These are phyloP conservation scores for Leccinellum rugosiceps DNA, from an alignment of 768 basidiomycete species.

Conservation along the genomic window DNA sequence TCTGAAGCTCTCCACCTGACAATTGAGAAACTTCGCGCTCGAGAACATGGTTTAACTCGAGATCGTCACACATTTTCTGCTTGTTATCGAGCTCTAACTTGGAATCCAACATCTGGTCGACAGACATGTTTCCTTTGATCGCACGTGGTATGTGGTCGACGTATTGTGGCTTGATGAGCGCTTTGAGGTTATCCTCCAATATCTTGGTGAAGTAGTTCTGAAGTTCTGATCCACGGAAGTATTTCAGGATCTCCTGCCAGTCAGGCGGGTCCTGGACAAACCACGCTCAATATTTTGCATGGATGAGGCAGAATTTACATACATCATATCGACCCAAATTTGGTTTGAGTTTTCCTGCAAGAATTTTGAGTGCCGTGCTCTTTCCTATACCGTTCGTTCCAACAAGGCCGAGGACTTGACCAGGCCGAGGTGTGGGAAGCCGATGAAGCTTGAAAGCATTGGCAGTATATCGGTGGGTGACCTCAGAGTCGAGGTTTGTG, in stretches of 20 bases:
- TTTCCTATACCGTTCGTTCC: constrained; percentile 99
- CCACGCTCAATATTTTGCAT: background rate
- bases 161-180: constrained; percentile 99
- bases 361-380: constrained; percentile 94
- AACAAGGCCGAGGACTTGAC: constrained; percentile 97
- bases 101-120: constrained; percentile 86
- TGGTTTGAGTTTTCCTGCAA: constrained; percentile 96
- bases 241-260: constrained; percentile 97
- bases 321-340: constrained; percentile 97
- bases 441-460: constrained; percentile 99
- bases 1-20: constrained; percentile 95
- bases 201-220: constrained; percentile 99
- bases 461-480: constrained; percentile 97
- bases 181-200: constrained; percentile 96
- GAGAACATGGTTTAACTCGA: constrained; percentile 85
- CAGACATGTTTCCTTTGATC: constrained; percentile 86
- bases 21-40: constrained; percentile 82
- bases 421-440: constrained; percentile 93
- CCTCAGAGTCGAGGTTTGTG: constrained; percentile 92
- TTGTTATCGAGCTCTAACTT: constrained; percentile 91
- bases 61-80: constrained; percentile 75
- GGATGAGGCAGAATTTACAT: constrained; percentile 26
- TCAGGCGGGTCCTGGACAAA: constrained; percentile 84
- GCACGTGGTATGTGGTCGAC: constrained; percentile 98
- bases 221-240: constrained; percentile 97